Evolutionary conservation across 2,329 filamentous ascomycete genomes (phyloP), one percentile per base, ranked within the genome.

Genomic region (Verticillium zaregamsianum): DNA sequence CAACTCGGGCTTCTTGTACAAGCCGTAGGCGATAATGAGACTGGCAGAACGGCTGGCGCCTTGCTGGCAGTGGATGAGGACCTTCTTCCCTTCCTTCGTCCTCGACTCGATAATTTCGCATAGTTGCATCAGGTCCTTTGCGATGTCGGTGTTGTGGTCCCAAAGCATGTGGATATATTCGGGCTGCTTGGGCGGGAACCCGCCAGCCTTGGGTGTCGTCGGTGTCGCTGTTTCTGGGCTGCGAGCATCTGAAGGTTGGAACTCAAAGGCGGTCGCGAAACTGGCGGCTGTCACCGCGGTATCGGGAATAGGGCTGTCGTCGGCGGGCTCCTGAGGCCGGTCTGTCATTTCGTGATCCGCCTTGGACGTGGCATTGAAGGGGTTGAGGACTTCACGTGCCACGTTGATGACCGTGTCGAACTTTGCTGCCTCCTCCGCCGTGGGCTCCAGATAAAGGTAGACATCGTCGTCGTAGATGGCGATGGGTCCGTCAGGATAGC

Each of bases 91-190:
- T 65, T 90, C 83, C 66, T 84, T 86, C 0, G 89, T 88, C 63
- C 87, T 84, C 45, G 86, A 84, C 65, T 94, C 90, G 63, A 96
- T 93, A 5, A 84, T 83, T 71, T 92, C 89, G 69, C 92, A 93
- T 15, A 96, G 80, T 56, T 80, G 81, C 80, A 91, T 87, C 23
- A 95, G 77, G 72, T 95, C 91, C 5, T 86, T 85, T 1, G 91
- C 87, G 67, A 96, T 94, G 63, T 95, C 90, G 0, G 91, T 94
- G 74, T 94, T 93, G 76, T 95, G 91, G 64, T 95, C 91, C 91
- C 91, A 95, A 1, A 87, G 89, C 69, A 95, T 89, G 71, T 96
- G 91, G 17, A 95, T 91, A 69, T 96, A 96, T 72, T 96, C 91
- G 1, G 91, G 91, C 55, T 85, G 77, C 58, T 79, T 82, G 40